phyloP scores from a whole-genome alignment of 1,284 basidiomycete species.

The Leccinum fallax region DNA sequence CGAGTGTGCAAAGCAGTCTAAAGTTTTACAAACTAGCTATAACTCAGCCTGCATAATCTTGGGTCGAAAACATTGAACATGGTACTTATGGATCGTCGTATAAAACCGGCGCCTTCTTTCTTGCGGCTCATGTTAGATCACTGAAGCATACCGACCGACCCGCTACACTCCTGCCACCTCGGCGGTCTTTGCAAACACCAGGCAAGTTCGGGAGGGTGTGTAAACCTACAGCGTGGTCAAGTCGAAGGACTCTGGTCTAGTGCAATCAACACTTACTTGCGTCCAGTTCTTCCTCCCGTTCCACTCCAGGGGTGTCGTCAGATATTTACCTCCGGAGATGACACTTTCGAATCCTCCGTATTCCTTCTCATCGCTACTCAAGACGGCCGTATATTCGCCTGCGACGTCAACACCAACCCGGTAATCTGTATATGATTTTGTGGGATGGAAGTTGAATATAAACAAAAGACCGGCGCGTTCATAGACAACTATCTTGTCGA shows the following conservation, averaged over 20 bases:
- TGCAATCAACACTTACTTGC: conserved; percentile 57
- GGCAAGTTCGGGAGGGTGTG: conserved; percentile 71
- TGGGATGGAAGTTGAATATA: conserved; percentile 96
- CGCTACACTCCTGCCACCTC: conserved; percentile 1
- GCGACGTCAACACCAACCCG: conserved; percentile 85
- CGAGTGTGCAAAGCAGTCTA: neutral
- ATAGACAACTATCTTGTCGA: conserved; percentile 90
- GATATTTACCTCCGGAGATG: conserved; percentile 63
- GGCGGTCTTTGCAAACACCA: conserved; percentile 61
- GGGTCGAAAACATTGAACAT: neutral
- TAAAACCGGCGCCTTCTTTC: neutral
- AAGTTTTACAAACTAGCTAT: neutral
- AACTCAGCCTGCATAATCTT: neutral
- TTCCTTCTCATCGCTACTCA: conserved; percentile 84
- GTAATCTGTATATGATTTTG: conserved; percentile 89
- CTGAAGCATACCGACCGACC: neutral
- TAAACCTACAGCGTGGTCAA: conserved; percentile 61
- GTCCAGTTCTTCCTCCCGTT: conserved; percentile 88
- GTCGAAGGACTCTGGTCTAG: conserved; percentile 9
- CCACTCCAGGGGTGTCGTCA: conserved; percentile 90
- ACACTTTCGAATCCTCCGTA: conserved; percentile 92
- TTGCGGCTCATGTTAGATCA: neutral
- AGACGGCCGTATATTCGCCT: conserved; percentile 84
- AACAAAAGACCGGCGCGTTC: conserved; percentile 93
- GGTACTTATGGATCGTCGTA: neutral